Base-by-base conservation (phyloP, 768 basidiomycete species). In the Lentinula boryana region DNA sequence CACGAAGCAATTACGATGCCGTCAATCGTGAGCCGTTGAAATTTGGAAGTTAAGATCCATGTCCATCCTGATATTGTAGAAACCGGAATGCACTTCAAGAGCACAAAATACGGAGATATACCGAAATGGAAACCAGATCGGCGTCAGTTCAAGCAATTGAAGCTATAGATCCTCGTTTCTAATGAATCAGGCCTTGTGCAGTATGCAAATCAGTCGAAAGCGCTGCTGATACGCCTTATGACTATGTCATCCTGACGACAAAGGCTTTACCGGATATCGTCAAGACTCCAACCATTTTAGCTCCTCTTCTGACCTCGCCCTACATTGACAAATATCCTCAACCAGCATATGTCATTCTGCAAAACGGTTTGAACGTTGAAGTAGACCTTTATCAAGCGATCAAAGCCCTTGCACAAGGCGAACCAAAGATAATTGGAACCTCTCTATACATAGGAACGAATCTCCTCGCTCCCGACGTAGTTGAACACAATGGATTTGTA, bases 321-420 rank as follows among this genome's bases (percentile, higher is more conserved):
- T 84, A 85, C 72, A 65, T 73, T 52, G 75, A 80, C 35, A 67
- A 66, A 49, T 74, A 77, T 62, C 63, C 75, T 4, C 84, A 86
- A 65, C 86, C 86, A 1, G 80, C 78, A 1, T 86, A 85, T 66
- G 83, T 86, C 2, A 68, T 89, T 12, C 64, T 87, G 52, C 85
- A 91, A 75, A 92, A 92, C 68, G 89, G 89, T 5, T 72, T 93
- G 3, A 83, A 83, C 40, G 84, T 89, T 10, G 90, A 91, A 67
- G 74, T 70, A 36, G 87, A 88, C 59, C 74, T 90, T 21, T 87
- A 88, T 68, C 66, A 80, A 9, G 78, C 84, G 1, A 60, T 84
- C 10, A 75, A 74, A 60, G 63, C 67, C 8, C 70, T 84, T n/a
- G 70, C 68, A 5, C 70, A 72, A 41, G 73, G 74, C 3, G 71